Percentiles rank a stretch among this genome's conserved stretches.
Conservation (phyloP, 768 basidiomycete species). For the Saitozyma sp. region DNA sequence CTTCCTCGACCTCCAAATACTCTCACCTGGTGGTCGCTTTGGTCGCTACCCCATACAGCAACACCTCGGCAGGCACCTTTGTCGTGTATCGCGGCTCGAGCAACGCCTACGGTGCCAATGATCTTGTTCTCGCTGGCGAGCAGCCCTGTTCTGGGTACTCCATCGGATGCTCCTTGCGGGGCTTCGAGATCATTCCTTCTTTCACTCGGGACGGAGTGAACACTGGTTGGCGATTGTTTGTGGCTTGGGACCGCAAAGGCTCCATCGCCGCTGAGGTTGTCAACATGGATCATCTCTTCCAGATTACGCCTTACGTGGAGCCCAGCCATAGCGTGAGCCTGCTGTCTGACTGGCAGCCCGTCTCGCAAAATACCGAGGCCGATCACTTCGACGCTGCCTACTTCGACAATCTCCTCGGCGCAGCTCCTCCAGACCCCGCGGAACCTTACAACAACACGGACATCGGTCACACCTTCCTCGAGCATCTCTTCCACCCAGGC, state of each 20-base stretch:
- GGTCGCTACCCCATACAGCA: slow-evolving; percentile 66
- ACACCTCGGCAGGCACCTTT: slow-evolving; percentile 76
- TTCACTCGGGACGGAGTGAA: slow-evolving; percentile 14
- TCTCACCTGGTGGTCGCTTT: slow-evolving; percentile 69
- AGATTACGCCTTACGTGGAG: slow-evolving; percentile 62
- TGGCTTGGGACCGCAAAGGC: slow-evolving; percentile 44
- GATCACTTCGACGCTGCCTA: slow-evolving; percentile 60
- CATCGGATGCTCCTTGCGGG: slow-evolving; percentile 27
- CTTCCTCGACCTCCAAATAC: slow-evolving; percentile 41
- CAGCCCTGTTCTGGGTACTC: slow-evolving; percentile 50
- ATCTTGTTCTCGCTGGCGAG: slow-evolving; percentile 25
- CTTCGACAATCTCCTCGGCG: slow-evolving; percentile 76
- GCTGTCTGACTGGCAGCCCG: slow-evolving; percentile 40
- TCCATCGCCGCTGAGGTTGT: slow-evolving; percentile 21
- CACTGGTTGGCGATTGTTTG: slow-evolving; percentile 39
- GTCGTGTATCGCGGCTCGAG: slow-evolving; percentile 55
- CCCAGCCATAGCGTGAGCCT: slow-evolving; percentile 12
- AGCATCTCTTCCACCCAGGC: slow-evolving; percentile 80
- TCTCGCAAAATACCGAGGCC: slow-evolving; percentile 15
- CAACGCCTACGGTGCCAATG: slow-evolving; percentile 20
- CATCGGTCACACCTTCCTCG: slow-evolving; percentile 74
- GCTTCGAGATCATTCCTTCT: slow-evolving; percentile 38
- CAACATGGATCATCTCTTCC: slow-evolving; percentile 53
- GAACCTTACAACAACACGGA: slow-evolving; percentile 48
- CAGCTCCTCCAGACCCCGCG: slow-evolving; percentile 50